Base-by-base conservation (phyloP, 139 green algal species). In the Gonium pectorale region DNA sequence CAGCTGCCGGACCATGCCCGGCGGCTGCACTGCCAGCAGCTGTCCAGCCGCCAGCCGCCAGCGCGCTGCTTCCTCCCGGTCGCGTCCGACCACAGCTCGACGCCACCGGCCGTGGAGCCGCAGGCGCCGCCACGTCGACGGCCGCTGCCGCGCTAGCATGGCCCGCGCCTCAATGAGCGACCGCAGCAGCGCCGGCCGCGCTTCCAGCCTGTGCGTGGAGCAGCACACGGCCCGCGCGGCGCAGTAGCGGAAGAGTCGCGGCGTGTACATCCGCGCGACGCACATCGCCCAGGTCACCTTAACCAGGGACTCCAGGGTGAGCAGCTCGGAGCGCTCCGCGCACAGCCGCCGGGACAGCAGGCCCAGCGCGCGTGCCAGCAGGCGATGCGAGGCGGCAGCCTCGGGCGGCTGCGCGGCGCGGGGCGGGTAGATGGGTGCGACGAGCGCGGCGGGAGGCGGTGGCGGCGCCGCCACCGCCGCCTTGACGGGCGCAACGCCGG, bases 301-400 rank as follows among this genome's bases (percentile, higher is more conserved):
- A 17, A 84, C 64, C 80, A 97, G 94, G 26, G 88, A 86, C 80
- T 93, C 92, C 7, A 79, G 78, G 29, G 96, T 93, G 85, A 92
- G 95, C 46, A 99, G 59, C 56, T 98, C 44, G 7, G 93, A 90
- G n/a, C 95, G 91, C 62, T 92, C 93, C 79, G 98, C 95, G 24
- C 68, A 56, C 67, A 94, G 78, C 17, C 67, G 83, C 59, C 40
- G n/a, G 6, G 9, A 13, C 41, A 82, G 75, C 59, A 71, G 41
- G 27, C 35, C 40, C 75, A 71, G 40, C 5, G 6, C 33, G 24
- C 40, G 22, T 2, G 2, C 27, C 75, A 71, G 29, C 75, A 82
- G 75, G 29, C 8, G 59, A 31, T 62, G 40, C 0, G 59, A 37
- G 59, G 17, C n/a, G 9, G 60, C 75, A 59, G 17, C 3, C 1